Percentiles rank a stretch among this genome's conserved stretches.
phyloP scores from a whole-genome alignment of 805 yeast genomes.

The Cyberlindnera samutprakarnensis region DNA sequence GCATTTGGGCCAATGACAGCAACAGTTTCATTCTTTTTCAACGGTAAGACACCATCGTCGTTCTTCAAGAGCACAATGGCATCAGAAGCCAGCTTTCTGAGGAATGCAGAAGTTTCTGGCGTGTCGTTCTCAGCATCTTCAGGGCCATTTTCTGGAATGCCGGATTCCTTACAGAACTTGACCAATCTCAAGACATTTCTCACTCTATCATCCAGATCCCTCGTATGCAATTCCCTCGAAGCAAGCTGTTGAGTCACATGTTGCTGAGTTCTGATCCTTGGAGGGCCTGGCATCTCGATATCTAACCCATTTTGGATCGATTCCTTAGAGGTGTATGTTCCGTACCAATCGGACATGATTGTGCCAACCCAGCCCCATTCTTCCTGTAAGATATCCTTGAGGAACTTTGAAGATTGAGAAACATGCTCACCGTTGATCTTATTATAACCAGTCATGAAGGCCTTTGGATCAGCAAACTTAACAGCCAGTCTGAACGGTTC shows the following conservation, averaged over 20 bases:
- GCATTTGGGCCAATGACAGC: slow-evolving; percentile 60
- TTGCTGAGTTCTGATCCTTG: slow-evolving; percentile 34
- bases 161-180: slow-evolving; percentile 35
- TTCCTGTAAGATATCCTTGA: slow-evolving; percentile 39
- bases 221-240: slow-evolving; percentile 31
- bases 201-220: slow-evolving; percentile 41
- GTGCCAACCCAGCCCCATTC: slow-evolving; percentile 56
- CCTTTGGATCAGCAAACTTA: slow-evolving; percentile 42
- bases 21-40: slow-evolving; percentile 32
- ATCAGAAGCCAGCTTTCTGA: slow-evolving; percentile 41
- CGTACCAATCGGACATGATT: slow-evolving; percentile 60
- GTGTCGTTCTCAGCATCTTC: slow-evolving; percentile 32
- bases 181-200: slow-evolving; percentile 41
- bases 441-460: slow-evolving; percentile 58
- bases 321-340: slow-evolving; percentile 40
- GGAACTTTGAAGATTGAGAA: slow-evolving; percentile 35
- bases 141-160: slow-evolving; percentile 22
- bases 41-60: slow-evolving; percentile 39
- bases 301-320: slow-evolving; percentile 50
- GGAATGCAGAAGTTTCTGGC: slow-evolving; percentile 35
- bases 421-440: slow-evolving; percentile 55
- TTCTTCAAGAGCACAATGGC: slow-evolving; percentile 52
- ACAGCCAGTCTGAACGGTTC: slow-evolving; percentile 57
- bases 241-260: slow-evolving; percentile 35
- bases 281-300: slow-evolving; percentile 63